Evolutionary conservation across 2,329 filamentous ascomycete species (phyloP), one percentile per base, ranked within the genome.

Genomic region (Aspergillus sp.): DNA sequence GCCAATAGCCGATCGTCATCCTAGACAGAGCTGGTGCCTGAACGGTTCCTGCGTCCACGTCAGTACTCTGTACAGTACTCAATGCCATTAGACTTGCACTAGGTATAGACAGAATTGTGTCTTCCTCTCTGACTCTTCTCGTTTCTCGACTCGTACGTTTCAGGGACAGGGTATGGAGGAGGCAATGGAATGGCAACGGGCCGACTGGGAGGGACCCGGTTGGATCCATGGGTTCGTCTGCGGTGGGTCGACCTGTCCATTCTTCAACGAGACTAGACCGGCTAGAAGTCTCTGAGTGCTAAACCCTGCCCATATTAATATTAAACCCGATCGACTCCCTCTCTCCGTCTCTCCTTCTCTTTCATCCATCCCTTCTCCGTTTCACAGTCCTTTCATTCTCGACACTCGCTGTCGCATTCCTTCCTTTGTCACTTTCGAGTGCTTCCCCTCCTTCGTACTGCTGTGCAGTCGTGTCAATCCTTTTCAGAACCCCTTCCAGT

Each of bases 341-440:
- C 19, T 43, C 44, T 53, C 36, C 41, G n/a, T n/a, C 41, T 32
- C 49, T 47, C 50, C 19, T 44, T 57, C 52, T 49, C 47, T 49
- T 38, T 47, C 52, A 36, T 34, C 16, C 23, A 19, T 21, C 36
- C 29, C 29, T 29, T 49, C 47, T 31, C 31, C 41, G 25, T 25
- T 53, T 38, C 44, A 47, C 47, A 49, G 34, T 41, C 44, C 34
- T 38, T 17, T 38, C 34, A 3, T 17, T 38, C 34, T 38, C 34
- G 57, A 55, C 59, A 58, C 53, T 49, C 41, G 32, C 58, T 57
- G 56, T 55, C 57, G n/a, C n/a, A 47, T 55, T 60, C 59, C 31
- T 55, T 48, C 54, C 52, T 55, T 52, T 49, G 40, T 50, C 32
- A 41, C 49, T 44, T 38, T 47, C 34, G 40, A 21, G n/a, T 43